Percentiles rank a stretch among this genome's conserved stretches.
phyloP scores from a whole-genome alignment of 805 yeast genomes.

The Ogataea methanolica region DNA sequence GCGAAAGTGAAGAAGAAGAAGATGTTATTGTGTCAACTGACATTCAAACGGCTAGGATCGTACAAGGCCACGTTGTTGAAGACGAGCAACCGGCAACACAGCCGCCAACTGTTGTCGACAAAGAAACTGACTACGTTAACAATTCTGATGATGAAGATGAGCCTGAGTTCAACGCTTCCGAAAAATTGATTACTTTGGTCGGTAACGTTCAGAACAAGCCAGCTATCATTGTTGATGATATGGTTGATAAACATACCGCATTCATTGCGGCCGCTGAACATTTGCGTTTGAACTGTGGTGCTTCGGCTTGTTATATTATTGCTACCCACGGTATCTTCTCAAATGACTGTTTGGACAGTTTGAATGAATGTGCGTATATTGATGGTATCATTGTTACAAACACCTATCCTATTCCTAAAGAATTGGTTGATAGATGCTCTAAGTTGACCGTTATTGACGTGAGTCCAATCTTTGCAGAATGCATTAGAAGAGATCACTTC shows the following conservation, averaged over 20 bases:
- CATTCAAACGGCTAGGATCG: constrained; percentile 92
- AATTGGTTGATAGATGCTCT: constrained; percentile 48
- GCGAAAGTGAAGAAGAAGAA: constrained; percentile 57
- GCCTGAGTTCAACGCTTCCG: constrained; percentile 54
- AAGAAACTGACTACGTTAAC: constrained; percentile 34
- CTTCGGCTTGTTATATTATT: constrained; percentile 80
- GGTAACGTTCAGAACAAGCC: constrained; percentile 92
- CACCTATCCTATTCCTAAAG: constrained; percentile 83
- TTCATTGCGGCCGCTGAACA: constrained; percentile 98
- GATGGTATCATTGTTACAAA: constrained; percentile 94
- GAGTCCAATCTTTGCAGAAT: constrained; percentile 93
- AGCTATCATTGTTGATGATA: constrained; percentile 92
- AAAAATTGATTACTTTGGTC: constrained; percentile 89
- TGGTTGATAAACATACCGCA: constrained; percentile 92
- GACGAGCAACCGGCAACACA: constrained; percentile 40
- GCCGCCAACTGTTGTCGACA: constrained; percentile 43
- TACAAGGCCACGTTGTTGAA: constrained; percentile 94
- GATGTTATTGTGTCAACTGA: constrained; percentile 69
- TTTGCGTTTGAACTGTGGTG: constrained; percentile 93
- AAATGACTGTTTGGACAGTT: constrained; percentile 76
- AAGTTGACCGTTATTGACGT: constrained; percentile 89
- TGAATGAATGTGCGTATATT: constrained; percentile 74
- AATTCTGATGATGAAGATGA: constrained; percentile 91
- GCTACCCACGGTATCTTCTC: constrained; percentile 96
- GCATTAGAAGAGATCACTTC: constrained; percentile 97